Percentiles rank a stretch among this genome's conserved stretches.
Evolutionary conservation across 164 flowering plant species (phyloP).

Genomic region (Stephania yunnanensis): DNA sequence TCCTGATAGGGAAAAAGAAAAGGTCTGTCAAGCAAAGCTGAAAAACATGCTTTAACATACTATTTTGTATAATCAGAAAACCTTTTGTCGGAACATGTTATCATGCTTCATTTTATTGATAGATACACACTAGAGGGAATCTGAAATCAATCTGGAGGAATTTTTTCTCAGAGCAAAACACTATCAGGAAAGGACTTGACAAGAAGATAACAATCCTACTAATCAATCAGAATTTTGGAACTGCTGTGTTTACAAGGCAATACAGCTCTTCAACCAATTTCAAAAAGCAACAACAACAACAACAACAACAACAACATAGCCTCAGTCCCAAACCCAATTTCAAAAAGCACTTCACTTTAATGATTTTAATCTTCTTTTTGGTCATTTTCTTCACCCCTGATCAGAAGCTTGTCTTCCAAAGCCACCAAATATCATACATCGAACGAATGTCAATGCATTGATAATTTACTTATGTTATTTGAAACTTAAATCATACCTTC

Average conservation of each 20-base stretch:
- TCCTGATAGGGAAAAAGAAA: constrained; percentile 33
- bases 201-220: background rate
- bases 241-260: background rate
- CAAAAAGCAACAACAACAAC: too few relatives aligned
- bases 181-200: background rate
- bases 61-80: too few relatives aligned
- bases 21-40: too few relatives aligned
- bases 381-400: background rate
- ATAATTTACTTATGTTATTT: background rate
- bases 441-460: background rate
- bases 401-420: background rate
- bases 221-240: background rate
- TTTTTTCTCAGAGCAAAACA: background rate
- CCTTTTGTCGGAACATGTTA: too few relatives aligned
- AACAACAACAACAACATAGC: too few relatives aligned
- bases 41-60: too few relatives aligned
- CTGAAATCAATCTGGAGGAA: background rate
- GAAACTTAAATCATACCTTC: constrained; percentile 30
- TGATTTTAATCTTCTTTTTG: background rate
- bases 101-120: too few relatives aligned
- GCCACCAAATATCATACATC: background rate
- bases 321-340: too few relatives aligned
- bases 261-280: background rate
- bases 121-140: background rate
- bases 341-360: too few relatives aligned